Conservation (phyloP, 2,329 filamentous ascomycete genomes). For the Colletotrichum falcatum region DNA sequence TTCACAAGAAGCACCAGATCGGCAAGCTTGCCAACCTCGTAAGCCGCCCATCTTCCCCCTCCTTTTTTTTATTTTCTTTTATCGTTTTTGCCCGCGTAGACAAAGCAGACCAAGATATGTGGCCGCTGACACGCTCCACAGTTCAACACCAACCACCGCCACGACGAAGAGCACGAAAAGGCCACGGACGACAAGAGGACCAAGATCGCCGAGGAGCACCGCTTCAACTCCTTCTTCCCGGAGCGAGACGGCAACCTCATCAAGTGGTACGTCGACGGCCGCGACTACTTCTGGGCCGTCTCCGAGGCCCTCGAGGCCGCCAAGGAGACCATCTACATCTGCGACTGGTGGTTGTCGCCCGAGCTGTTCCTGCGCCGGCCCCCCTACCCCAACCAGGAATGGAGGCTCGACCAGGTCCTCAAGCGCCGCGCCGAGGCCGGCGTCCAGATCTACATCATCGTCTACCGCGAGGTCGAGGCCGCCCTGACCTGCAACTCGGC, state of each 20-base stretch:
- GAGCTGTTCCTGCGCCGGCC: conserved; percentile 89
- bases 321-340: conserved; percentile 94
- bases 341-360: conserved; percentile 96
- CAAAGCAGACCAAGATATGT: background rate
- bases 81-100: conserved; percentile 9
- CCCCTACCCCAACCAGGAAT: conserved; percentile 85
- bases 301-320: conserved; percentile 90
- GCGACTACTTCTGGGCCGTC: conserved; percentile 96
- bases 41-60: conserved; percentile 42
- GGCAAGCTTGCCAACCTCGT: conserved; percentile 74
- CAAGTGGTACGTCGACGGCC: conserved; percentile 98
- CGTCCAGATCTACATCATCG: conserved; percentile 92
- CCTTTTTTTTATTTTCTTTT: background rate
- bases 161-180: conserved; percentile 93
- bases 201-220: conserved; percentile 77
- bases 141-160: conserved; percentile 90
- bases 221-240: conserved; percentile 92
- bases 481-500: conserved; percentile 91
- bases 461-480: conserved; percentile 89
- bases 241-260: conserved; percentile 85
- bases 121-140: conserved; percentile 44
- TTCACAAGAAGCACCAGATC: conserved; percentile 73
- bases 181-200: conserved; percentile 83
- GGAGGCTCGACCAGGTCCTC: conserved; percentile 85
- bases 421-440: conserved; percentile 92